Percentiles rank a stretch among this genome's conserved stretches.
Conservation (phyloP, 768 basidiomycete genomes). For the Strobilomyces confusus region DNA sequence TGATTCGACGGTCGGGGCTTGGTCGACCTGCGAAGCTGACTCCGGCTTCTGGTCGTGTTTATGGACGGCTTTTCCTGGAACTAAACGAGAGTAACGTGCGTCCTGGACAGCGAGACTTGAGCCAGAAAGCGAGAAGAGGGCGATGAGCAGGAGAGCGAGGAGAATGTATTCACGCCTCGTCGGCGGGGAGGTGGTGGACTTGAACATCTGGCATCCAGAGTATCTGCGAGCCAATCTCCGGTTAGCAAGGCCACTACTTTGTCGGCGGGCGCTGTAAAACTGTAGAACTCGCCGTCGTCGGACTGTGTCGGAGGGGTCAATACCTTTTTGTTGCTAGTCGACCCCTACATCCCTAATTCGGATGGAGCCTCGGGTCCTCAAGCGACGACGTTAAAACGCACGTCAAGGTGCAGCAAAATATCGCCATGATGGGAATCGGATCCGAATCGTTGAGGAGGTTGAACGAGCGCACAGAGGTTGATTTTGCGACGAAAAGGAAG, state of each 20-base stretch:
- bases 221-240: too few relatives aligned
- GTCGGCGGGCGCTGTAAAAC: too few relatives aligned
- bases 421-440: too few relatives aligned
- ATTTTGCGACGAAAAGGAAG: too few relatives aligned
- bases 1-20: constrained; percentile 10
- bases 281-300: too few relatives aligned
- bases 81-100: neutral
- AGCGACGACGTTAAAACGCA: too few relatives aligned
- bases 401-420: too few relatives aligned
- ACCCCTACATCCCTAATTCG: neutral
- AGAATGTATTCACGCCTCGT: constrained; percentile 55
- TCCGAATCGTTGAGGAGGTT: too few relatives aligned
- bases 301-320: too few relatives aligned
- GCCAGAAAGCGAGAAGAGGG: constrained; percentile 44
- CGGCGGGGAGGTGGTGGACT: constrained; percentile 35
- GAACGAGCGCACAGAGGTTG: too few relatives aligned
- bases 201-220: constrained; percentile 16
- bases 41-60: neutral
- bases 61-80: constrained; percentile 7
- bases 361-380: too few relatives aligned
- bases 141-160: constrained; percentile 44
- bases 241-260: too few relatives aligned
- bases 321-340: neutral
- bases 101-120: constrained; percentile 6
- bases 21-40: constrained; percentile 2